phyloP scores from a whole-genome alignment of 2,329 filamentous ascomycete species.

The Leptodontidium sp. region DNA sequence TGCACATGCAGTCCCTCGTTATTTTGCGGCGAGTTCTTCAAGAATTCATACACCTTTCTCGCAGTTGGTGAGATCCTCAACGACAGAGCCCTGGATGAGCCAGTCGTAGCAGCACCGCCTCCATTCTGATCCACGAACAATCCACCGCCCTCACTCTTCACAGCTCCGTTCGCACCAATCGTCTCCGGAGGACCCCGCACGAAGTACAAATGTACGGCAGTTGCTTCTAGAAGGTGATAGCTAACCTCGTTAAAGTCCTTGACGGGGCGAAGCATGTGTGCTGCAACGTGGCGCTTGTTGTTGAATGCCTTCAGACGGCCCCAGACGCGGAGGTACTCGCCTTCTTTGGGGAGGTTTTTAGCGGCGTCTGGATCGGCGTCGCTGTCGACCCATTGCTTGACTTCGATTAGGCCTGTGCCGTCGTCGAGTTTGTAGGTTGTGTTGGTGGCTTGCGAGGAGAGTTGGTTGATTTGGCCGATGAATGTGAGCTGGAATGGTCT shows the following conservation, averaged over 20 bases:
- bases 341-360: slow-evolving; percentile 66
- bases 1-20: slow-evolving; percentile 88
- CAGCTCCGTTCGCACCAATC: slow-evolving; percentile 35
- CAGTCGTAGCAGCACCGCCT: slow-evolving; percentile 45
- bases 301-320: slow-evolving; percentile 86
- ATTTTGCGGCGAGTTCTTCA: slow-evolving; percentile 72
- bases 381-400: slow-evolving; percentile 79
- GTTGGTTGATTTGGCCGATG: slow-evolving; percentile 88
- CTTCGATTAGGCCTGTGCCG: slow-evolving; percentile 91
- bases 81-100: slow-evolving; percentile 45
- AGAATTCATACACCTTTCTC: slow-evolving; percentile 73
- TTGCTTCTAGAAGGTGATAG: slow-evolving; percentile 90
- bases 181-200: slow-evolving; percentile 67
- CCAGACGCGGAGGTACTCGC: slow-evolving; percentile 85
- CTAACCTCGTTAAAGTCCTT: slow-evolving; percentile 90
- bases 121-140: slow-evolving; percentile 49
- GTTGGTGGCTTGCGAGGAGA: slow-evolving; percentile 88
- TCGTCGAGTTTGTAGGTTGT: slow-evolving; percentile 94
- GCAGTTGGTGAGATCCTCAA: slow-evolving; percentile 61
- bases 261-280: slow-evolving; percentile 82
- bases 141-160: slow-evolving; percentile 48
- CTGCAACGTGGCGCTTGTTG: slow-evolving; percentile 81
- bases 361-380: slow-evolving; percentile 52
- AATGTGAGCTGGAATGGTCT: slow-evolving; percentile 72
- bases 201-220: slow-evolving; percentile 86